phyloP scores from a whole-genome alignment of 2,329 filamentous ascomycete species.

The Paramyrothecium sp. region DNA sequence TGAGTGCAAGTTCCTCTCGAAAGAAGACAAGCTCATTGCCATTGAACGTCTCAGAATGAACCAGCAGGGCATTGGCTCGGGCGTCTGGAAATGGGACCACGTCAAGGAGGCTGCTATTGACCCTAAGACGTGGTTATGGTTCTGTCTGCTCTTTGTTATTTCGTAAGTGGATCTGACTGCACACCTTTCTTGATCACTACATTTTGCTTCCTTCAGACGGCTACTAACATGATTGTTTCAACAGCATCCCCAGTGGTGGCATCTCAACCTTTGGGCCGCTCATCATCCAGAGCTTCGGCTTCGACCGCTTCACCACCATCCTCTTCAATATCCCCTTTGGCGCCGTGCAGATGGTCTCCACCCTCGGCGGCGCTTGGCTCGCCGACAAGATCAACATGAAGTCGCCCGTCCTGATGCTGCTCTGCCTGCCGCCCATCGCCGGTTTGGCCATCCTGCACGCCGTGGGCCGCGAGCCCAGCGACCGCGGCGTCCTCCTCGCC shows the following conservation, averaged over 20 bases:
- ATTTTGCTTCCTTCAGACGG: not conserved
- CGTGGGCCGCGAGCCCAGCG: slow-evolving; percentile 39
- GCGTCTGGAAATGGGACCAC: slow-evolving; percentile 40
- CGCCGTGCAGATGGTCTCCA: slow-evolving; percentile 58
- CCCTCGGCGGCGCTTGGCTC: slow-evolving; percentile 54
- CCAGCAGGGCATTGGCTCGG: slow-evolving; percentile 39
- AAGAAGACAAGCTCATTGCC: slow-evolving; percentile 56
- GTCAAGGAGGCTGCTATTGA: slow-evolving; percentile 35
- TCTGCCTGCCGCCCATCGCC: slow-evolving; percentile 56
- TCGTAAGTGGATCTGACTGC: slow-evolving; percentile 32
- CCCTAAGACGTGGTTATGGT: slow-evolving; percentile 42
- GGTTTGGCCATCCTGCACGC: slow-evolving; percentile 54
- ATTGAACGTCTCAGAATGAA: slow-evolving; percentile 55
- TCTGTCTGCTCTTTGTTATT: slow-evolving; percentile 47
- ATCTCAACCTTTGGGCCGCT: slow-evolving; percentile 59
- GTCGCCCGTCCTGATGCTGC: slow-evolving; percentile 48
- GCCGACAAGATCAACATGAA: slow-evolving; percentile 55
- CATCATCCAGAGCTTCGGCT: slow-evolving; percentile 58
- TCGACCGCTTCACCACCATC: slow-evolving; percentile 50
- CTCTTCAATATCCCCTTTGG: slow-evolving; percentile 63
- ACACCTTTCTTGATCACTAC: fast-evolving
- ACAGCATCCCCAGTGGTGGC: slow-evolving; percentile 50
- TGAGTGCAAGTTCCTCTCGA: slow-evolving; percentile 54
- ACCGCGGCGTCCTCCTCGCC: slow-evolving; percentile 49
- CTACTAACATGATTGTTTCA: not conserved